Conservation (phyloP, 805 yeast species). For the Cyberlindnera galapagoensis region DNA sequence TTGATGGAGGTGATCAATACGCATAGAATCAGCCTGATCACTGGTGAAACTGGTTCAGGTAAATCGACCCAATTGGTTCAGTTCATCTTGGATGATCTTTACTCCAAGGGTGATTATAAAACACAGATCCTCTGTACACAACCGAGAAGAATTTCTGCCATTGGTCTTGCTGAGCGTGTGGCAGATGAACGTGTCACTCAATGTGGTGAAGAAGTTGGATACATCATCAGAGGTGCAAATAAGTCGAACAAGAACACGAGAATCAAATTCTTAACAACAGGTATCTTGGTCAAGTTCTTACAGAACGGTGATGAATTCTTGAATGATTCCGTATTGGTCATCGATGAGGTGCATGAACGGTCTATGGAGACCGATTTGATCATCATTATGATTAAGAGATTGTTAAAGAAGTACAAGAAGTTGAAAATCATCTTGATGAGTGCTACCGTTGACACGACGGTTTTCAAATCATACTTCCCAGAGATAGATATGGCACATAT, state of each 20-base stretch:
- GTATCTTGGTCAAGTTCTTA: constrained; percentile 81
- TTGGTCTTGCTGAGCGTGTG: constrained; percentile 90
- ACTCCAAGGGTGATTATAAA: constrained; percentile 35
- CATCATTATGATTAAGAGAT: constrained; percentile 64
- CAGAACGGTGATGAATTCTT: constrained; percentile 46
- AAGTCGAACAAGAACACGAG: constrained; percentile 55
- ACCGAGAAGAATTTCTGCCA: constrained; percentile 92
- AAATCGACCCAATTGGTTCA: constrained; percentile 94
- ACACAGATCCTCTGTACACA: constrained; percentile 81
- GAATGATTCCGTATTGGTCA: constrained; percentile 56
- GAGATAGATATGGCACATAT: constrained; percentile 68
- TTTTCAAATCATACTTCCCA: constrained; percentile 61
- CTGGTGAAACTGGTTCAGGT: constrained; percentile 98
- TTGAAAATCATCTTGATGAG: constrained; percentile 81
- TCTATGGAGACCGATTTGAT: constrained; percentile 87
- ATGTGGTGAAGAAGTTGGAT: constrained; percentile 79
- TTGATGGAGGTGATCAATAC: constrained; percentile 49
- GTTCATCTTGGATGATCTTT: constrained; percentile 68
- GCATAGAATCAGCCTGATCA: constrained; percentile 66
- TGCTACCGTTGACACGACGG: constrained; percentile 77
- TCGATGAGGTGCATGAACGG: constrained; percentile 97
- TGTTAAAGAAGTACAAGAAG: constrained; percentile 39
- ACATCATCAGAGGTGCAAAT: constrained; percentile 85
- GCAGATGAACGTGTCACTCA: constrained; percentile 63
- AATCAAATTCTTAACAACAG: constrained; percentile 86